Evolutionary conservation across 106 monocot genomes (phyloP).

Genomic region (Hemerocallis citrina): DNA sequence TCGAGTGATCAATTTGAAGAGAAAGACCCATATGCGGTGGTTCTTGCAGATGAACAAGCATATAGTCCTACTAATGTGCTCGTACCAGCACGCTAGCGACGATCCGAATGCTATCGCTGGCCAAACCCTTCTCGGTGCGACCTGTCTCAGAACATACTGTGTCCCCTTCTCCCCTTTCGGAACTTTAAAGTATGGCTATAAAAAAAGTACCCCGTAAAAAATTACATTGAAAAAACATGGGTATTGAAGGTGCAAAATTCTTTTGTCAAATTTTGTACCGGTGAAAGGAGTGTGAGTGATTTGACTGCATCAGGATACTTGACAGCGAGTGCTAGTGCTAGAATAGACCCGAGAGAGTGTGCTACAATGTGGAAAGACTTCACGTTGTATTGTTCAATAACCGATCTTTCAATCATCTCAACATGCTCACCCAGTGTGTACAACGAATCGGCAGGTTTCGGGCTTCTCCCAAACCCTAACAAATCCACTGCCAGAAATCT

Average conservation of each 20-base stretch:
- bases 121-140: conserved; percentile 21
- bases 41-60: conserved; percentile 23
- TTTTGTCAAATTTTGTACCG: neutral
- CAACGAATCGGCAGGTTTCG: conserved; percentile 14
- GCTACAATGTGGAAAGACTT: conserved; percentile 23
- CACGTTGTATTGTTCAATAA: conserved; percentile 8
- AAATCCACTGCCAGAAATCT: conserved; percentile 14
- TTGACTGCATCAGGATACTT: conserved; percentile 16
- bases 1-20: conserved; percentile 17
- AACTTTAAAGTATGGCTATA: conserved; percentile 18
- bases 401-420: conserved; percentile 13
- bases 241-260: neutral
- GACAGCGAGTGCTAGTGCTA: conserved; percentile 19
- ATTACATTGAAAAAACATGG: neutral
- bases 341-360: conserved; percentile 17
- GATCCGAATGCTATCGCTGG: conserved; percentile 15
- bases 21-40: conserved; percentile 18
- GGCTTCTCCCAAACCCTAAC: conserved; percentile 16
- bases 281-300: conserved; percentile 18
- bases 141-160: conserved; percentile 17
- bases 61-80: conserved; percentile 22
- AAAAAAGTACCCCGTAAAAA: neutral
- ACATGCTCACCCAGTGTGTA: conserved; percentile 22
- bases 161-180: conserved; percentile 18
- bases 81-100: conserved; percentile 19